These are phyloP conservation scores for Aureobasidium pullulans DNA, from an alignment of 2,329 filamentous ascomycete species.

Conservation along the genomic window DNA sequence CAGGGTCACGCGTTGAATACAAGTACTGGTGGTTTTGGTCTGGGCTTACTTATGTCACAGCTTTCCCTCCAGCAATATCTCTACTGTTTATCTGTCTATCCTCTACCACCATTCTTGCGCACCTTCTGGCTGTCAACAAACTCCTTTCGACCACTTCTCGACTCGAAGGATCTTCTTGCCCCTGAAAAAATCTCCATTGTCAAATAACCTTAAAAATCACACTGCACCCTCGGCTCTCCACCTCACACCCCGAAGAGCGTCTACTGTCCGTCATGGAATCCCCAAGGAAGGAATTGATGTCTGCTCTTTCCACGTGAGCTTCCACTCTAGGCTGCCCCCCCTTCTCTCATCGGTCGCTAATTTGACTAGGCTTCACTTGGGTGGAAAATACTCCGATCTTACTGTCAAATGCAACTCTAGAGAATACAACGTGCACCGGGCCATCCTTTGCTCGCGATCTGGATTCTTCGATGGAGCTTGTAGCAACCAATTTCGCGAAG, in stretches of 20 bases:
- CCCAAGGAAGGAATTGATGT: constrained; percentile 38
- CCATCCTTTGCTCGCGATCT: constrained; percentile 42
- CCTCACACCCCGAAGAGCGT: constrained; percentile 1
- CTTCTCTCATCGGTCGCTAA: constrained; percentile 17
- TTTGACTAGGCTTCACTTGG: constrained; percentile 26
- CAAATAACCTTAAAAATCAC: constrained; percentile 9
- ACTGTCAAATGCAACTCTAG: constrained; percentile 39
- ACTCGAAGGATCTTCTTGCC: not conserved
- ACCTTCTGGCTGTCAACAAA: not conserved
- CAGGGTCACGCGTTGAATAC: constrained; percentile 3
- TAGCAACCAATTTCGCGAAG: constrained; percentile 28
- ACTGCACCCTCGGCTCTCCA: constrained; percentile 13
- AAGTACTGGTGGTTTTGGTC: constrained; percentile 6
- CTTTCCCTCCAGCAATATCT: constrained; percentile 2
- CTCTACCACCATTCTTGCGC: not conserved
- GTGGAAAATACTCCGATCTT: constrained; percentile 41
- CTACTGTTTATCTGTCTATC: not conserved
- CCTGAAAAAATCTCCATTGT: constrained; percentile 2
- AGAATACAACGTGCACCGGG: constrained; percentile 41
- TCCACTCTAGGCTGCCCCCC: not conserved
- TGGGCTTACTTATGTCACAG: constrained; percentile 14
- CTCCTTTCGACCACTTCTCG: not conserved
- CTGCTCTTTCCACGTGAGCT: constrained; percentile 41
- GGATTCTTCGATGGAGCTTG: constrained; percentile 38
- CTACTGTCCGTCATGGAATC: constrained; percentile 26